A percentile compares a stretch with the other conserved stretches of the same genome.
These are phyloP conservation scores for Alternaria brassicicola DNA, from an alignment of 2,329 filamentous ascomycete genomes.

Conservation along the genomic window DNA sequence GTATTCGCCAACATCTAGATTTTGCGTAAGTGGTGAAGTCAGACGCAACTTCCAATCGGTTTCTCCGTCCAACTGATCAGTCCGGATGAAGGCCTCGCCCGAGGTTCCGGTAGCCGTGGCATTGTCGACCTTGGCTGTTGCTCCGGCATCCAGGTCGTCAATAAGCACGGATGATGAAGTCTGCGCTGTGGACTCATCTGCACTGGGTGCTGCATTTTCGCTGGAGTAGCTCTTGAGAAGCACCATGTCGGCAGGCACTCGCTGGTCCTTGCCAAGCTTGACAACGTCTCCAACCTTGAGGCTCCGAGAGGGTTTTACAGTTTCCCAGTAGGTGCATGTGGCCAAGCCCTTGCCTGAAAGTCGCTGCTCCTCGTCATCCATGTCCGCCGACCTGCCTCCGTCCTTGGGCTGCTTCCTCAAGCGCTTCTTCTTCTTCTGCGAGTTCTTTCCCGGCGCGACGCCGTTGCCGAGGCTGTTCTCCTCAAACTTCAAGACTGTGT, in stretches of 20 bases:
- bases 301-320: slow-evolving; percentile 82
- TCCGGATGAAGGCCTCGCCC: slow-evolving; percentile 95
- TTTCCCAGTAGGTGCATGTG: slow-evolving; percentile 65
- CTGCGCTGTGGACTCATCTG: slow-evolving; percentile 3
- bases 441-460: slow-evolving; percentile 38
- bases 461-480: slow-evolving; percentile 55
- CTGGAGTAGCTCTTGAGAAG: slow-evolving; percentile 79
- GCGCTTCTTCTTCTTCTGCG: slow-evolving; percentile 36
- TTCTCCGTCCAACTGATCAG: slow-evolving; percentile 95
- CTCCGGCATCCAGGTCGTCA: slow-evolving; percentile 25
- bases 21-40: slow-evolving; percentile 84
- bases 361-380: slow-evolving; percentile 70
- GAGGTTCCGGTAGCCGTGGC: slow-evolving; percentile 49
- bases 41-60: slow-evolving; percentile 97
- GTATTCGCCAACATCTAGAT: slow-evolving; percentile 74
- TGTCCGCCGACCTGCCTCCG: slow-evolving; percentile 64
- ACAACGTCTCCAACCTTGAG: slow-evolving; percentile 95
- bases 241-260: slow-evolving; percentile 91
- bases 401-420: slow-evolving; percentile 42
- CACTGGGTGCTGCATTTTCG: slow-evolving; percentile 22
- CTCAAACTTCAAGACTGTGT: slow-evolving; percentile 76
- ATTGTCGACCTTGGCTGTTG: slow-evolving; percentile 22
- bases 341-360: slow-evolving; percentile 41
- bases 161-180: slow-evolving; percentile 25
- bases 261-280: slow-evolving; percentile 87